phyloP scores from a whole-genome alignment of 345 rosid genomes.

The Citrus mangshanensis region DNA sequence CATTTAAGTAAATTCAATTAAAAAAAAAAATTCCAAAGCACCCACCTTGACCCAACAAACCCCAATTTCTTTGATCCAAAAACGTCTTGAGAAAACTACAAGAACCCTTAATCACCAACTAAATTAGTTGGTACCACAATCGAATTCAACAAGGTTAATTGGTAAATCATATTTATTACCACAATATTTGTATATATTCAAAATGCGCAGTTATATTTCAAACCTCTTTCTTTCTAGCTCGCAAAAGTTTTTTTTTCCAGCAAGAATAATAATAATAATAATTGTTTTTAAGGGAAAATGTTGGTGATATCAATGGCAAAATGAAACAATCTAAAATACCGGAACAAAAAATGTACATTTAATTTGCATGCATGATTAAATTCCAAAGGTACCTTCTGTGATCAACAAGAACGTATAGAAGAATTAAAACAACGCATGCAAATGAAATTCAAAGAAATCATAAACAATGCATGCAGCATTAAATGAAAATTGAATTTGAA shows the following conservation, averaged over 20 bases:
- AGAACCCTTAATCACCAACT: neutral
- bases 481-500: neutral
- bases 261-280: neutral
- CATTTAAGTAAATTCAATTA: neutral
- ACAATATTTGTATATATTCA: neutral
- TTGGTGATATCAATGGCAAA: neutral
- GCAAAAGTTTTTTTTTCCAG: neutral
- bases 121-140: neutral
- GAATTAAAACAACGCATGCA: neutral
- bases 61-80: neutral
- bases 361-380: neutral
- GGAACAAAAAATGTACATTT: neutral
- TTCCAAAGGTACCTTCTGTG: neutral
- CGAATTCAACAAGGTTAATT: neutral
- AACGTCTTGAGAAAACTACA: too few relatives aligned
- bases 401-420: neutral
- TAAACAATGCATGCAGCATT: neutral
- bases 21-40: neutral
- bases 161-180: neutral
- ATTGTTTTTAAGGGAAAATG: neutral
- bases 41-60: neutral
- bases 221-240: neutral
- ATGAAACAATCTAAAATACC: neutral
- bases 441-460: too few relatives aligned
- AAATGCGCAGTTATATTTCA: neutral